Evolutionary conservation across 2,329 filamentous ascomycete genomes (phyloP), one percentile per base, ranked within the genome.

Genomic region (Cordyceps militaris): DNA sequence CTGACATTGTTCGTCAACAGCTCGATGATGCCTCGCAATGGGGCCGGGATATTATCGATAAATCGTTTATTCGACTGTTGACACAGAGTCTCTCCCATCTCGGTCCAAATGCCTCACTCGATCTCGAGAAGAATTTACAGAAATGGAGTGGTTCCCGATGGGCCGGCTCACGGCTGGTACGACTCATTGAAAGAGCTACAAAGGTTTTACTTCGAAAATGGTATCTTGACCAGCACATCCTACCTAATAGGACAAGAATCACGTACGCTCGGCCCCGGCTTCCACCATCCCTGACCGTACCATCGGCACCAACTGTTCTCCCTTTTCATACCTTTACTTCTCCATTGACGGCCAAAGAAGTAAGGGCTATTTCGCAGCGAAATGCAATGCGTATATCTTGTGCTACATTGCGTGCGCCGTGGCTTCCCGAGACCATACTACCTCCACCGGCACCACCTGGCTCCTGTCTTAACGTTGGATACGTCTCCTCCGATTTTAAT

Each of bases 311-410:
- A 2, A 99, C 94, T 0, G 92, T 99, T 1, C 79, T 99, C 1
- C 94, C 94, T 0, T 99, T 99, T 67, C 94, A 99, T 70, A 97
- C 94, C 0, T 99, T 99, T 67, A 99, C 94, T 1, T 96, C 89
- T 63, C 94, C 94, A 0, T 78, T 99, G 63, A 91, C 90, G 7
- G 91, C 94, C 4, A 91, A 89, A 69, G 90, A 97, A 63, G 91
- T 99, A 60, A 88, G 94, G 16, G 83, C 89, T 67, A 99, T 99
- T 62, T 97, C 94, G 9, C 93, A 97, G 70, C 84, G 94, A 24
- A 99, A 99, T 68, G 94, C 91, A 1, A 79, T 95, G 32, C 86
- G 94, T 40, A 97, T 99, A 65, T 96, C 93, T 0, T 91, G 88
- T 63, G 94, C 91, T 3, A 96, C 94, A 0, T 74, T 99, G 16